Percentiles rank a stretch among this genome's conserved stretches.
Evolutionary conservation across 75 land plant genomes (phyloP).

Genomic region (Sequoiadendron giganteum): DNA sequence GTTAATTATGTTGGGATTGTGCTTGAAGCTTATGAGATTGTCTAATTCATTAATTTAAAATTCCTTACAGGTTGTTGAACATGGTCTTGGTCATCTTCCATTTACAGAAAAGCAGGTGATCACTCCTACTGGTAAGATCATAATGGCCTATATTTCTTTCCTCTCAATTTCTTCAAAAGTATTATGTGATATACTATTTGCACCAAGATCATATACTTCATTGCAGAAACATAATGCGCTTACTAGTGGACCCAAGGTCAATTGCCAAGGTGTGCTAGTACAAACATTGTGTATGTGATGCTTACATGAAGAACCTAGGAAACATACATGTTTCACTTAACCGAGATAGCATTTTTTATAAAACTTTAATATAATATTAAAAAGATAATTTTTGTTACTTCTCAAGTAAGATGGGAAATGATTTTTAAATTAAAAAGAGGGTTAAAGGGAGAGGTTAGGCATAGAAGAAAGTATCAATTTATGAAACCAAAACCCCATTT

Average conservation of each 20-base stretch:
- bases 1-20: background rate
- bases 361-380: background rate
- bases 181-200: background rate
- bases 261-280: background rate
- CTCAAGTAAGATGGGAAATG: too few species aligned
- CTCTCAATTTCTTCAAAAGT: background rate
- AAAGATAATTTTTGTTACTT: too few species aligned
- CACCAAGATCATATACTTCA: background rate
- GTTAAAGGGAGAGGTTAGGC: too few species aligned
- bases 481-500: too few species aligned
- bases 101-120: conserved; percentile 95
- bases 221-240: background rate
- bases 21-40: background rate
- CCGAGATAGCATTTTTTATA: background rate
- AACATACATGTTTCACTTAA: background rate
- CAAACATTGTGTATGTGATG: background rate
- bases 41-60: background rate
- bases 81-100: conserved; percentile 95
- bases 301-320: background rate
- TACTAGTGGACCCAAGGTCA: background rate
- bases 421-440: too few species aligned
- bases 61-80: conserved; percentile 78
- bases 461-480: too few species aligned
- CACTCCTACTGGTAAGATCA: conserved; percentile 78
- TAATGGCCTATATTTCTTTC: background rate